Percentiles rank a stretch among this genome's conserved stretches.
Conservation (phyloP, 345 rosid genomes). For the Populus alba region DNA sequence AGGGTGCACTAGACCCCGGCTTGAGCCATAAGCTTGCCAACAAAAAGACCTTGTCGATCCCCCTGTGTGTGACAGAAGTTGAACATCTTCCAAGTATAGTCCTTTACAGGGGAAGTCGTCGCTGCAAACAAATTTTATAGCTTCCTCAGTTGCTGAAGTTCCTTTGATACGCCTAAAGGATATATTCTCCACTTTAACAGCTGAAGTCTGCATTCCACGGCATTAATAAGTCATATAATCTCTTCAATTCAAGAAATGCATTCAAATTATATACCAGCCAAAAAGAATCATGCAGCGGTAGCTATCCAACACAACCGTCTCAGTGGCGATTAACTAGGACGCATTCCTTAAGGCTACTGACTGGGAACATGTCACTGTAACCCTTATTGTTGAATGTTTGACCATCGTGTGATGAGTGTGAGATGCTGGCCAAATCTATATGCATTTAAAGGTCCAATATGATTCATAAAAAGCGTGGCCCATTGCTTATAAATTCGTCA, state of each 20-base stretch:
- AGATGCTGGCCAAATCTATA: no score
- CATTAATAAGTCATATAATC: neutral
- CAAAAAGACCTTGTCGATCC: slow-evolving; percentile 53
- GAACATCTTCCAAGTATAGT: slow-evolving; percentile 60
- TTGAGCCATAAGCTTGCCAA: slow-evolving; percentile 78
- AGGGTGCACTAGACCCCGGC: slow-evolving; percentile 52
- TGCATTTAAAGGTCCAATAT: no score
- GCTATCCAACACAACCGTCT: no score
- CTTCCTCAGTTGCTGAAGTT: slow-evolving; percentile 74
- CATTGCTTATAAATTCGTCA: no score
- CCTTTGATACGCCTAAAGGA: slow-evolving; percentile 56
- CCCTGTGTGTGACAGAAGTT: slow-evolving; percentile 40
- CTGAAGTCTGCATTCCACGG: slow-evolving; percentile 57
- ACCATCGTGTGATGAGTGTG: no score
- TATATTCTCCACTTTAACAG: slow-evolving; percentile 63
- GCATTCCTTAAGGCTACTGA: no score
- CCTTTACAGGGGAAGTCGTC: slow-evolving; percentile 57
- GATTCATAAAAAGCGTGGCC: no score
- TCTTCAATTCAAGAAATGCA: neutral
- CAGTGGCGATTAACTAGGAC: no score
- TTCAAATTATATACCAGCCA: neutral
- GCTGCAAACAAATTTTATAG: slow-evolving; percentile 73
- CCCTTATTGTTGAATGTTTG: no score
- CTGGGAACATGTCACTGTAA: no score
- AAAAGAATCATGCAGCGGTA: no score